phyloP scores from a whole-genome alignment of 768 basidiomycete species.

The Lyophyllum shimeji region DNA sequence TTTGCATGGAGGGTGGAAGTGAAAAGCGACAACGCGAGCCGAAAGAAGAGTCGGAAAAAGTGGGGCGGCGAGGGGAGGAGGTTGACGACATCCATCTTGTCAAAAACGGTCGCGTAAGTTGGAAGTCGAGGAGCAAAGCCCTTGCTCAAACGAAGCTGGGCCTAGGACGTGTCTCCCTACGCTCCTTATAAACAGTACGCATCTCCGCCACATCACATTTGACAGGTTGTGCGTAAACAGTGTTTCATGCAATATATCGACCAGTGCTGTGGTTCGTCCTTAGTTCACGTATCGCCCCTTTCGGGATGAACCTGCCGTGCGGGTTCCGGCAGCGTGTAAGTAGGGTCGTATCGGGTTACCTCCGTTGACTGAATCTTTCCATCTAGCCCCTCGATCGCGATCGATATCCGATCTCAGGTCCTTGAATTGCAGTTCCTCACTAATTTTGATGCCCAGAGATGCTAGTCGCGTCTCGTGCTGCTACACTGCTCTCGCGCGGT shows the following conservation, averaged over 20 bases:
- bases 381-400: slow-evolving; percentile 20
- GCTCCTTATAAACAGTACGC: slow-evolving; percentile 16
- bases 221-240: slow-evolving; percentile 14
- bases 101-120: slow-evolving; percentile 1
- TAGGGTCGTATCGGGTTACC: slow-evolving; percentile 19
- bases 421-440: slow-evolving; percentile 9
- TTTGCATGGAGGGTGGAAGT: slow-evolving; percentile 39
- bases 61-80: slow-evolving; percentile 55
- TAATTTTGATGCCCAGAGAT: slow-evolving; percentile 15
- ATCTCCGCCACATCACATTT: slow-evolving; percentile 22
- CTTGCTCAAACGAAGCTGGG: slow-evolving; percentile 3
- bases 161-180: slow-evolving; percentile 6
- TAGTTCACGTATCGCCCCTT: slow-evolving; percentile 19
- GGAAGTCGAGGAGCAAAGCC: background rate
- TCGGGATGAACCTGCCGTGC: slow-evolving; percentile 23
- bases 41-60: slow-evolving; percentile 47
- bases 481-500: slow-evolving; percentile 7
- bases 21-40: slow-evolving; percentile 44
- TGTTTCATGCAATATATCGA: slow-evolving; percentile 11
- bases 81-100: slow-evolving; percentile 39
- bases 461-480: slow-evolving; percentile 8
- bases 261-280: slow-evolving; percentile 15
- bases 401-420: slow-evolving; percentile 16
- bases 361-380: slow-evolving; percentile 34
- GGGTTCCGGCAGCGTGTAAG: slow-evolving; percentile 11